Percentiles rank a stretch among this genome's conserved stretches.
These are phyloP conservation scores for Annona squamosa DNA, from an alignment of 164 flowering plant species.

Conservation along the genomic window DNA sequence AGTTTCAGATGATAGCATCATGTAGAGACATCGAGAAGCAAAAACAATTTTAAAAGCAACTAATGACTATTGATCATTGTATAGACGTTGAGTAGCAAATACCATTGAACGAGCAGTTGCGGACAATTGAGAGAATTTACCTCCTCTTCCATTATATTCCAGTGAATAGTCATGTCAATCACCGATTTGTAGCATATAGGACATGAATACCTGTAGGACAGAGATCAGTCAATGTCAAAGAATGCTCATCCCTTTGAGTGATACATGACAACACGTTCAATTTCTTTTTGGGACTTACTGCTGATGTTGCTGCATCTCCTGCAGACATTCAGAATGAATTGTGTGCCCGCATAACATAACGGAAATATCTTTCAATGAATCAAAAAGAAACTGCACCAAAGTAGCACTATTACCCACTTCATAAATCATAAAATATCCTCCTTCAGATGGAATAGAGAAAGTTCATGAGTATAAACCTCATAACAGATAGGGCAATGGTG, in stretches of 20 bases:
- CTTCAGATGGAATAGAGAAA: constrained; percentile 2
- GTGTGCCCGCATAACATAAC: constrained; percentile 97
- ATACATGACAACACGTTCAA: background rate
- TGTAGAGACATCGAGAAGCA: background rate
- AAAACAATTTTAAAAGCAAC: background rate
- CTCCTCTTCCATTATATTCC: constrained; percentile 87
- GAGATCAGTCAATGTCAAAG: background rate
- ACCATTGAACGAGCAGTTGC: background rate
- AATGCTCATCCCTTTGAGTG: background rate
- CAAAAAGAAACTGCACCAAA: constrained; percentile 71
- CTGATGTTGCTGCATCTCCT: constrained; percentile 70
- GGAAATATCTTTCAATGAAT: constrained; percentile 68
- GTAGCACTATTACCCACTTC: background rate
- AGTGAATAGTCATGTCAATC: constrained; percentile 67
- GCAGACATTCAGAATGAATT: constrained; percentile 74
- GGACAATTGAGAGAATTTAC: constrained; percentile 21
- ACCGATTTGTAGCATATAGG: constrained; percentile 86
- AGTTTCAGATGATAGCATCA: background rate
- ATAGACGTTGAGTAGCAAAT: background rate
- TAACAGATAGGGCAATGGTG: constrained; percentile 90
- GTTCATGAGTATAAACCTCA: constrained; percentile 45
- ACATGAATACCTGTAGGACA: constrained; percentile 60
- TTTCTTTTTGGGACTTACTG: constrained; percentile 35
- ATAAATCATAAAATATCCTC: too few species aligned
- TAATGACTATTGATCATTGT: background rate